Conservation (phyloP, 495 filamentous ascomycete species). For the Lasiosphaeria hispida region DNA sequence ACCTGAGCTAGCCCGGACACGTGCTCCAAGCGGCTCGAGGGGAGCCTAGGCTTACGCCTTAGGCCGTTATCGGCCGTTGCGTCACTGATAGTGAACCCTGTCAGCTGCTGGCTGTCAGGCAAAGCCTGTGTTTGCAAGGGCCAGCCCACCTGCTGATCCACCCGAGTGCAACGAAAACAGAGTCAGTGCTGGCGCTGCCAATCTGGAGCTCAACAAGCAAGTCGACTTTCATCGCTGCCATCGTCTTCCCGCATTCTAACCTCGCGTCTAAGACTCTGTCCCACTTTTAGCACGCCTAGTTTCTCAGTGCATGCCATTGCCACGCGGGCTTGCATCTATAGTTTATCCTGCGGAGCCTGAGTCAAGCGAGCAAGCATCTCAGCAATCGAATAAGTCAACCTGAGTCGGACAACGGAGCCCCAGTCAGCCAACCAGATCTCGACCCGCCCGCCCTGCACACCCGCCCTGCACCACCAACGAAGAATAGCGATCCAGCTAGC, state of each 20-base stretch:
- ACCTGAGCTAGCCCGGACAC: conserved; percentile 4
- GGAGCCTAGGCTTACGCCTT: background rate
- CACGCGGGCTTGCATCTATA: too few species aligned
- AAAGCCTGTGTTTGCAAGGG: background rate
- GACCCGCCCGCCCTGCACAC: too few species aligned
- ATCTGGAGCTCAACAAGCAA: background rate
- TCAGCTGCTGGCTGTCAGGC: conserved; percentile 14
- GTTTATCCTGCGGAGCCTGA: too few species aligned
- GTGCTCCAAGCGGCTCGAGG: background rate
- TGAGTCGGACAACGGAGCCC: too few species aligned
- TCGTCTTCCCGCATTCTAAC: background rate
- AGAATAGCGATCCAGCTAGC: too few species aligned
- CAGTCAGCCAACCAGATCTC: too few species aligned
- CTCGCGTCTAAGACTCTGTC: background rate
- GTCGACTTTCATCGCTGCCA: background rate
- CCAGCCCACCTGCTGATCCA: conserved; percentile 24
- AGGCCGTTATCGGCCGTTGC: conserved; percentile 31
- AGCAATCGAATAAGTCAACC: too few species aligned
- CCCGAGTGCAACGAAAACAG: background rate
- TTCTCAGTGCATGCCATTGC: too few species aligned
- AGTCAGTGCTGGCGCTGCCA: background rate
- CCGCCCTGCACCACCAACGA: too few species aligned
- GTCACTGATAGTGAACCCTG: conserved; percentile 33
- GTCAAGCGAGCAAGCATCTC: too few species aligned
- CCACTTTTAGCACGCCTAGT: background rate